Percentiles rank a stretch among this genome's conserved stretches.
These are phyloP conservation scores for Dalechampia spathulata DNA, from an alignment of 441 rosid genomes.

Conservation along the genomic window DNA sequence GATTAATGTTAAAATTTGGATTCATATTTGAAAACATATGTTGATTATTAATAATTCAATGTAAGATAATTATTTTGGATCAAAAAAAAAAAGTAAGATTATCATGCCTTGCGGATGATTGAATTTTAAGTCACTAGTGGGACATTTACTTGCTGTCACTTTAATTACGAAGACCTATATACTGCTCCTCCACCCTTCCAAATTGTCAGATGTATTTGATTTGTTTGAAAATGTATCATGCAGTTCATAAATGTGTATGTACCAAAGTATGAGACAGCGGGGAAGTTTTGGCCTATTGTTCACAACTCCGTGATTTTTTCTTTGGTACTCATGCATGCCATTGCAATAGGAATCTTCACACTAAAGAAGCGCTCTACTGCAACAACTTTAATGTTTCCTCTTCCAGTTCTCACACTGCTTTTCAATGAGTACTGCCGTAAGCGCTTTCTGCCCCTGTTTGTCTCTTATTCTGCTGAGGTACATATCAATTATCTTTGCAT, in stretches of 20 bases:
- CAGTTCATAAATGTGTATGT: slow-evolving; percentile 85
- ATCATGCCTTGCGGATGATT: neutral
- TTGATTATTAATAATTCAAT: neutral
- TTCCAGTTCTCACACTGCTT: slow-evolving; percentile 67
- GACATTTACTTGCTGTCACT: neutral
- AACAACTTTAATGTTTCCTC: slow-evolving; percentile 64
- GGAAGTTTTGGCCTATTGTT: slow-evolving; percentile 84
- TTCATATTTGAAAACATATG: neutral
- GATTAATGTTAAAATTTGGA: neutral
- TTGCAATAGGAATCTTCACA: slow-evolving; percentile 79
- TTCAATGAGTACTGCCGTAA: slow-evolving; percentile 83
- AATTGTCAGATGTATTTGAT: slow-evolving; percentile 12
- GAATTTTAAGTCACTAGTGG: slow-evolving; percentile 10
- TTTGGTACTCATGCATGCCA: slow-evolving; percentile 75
- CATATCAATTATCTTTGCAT: neutral
- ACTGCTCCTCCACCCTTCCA: neutral
- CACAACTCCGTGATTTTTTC: slow-evolving; percentile 73
- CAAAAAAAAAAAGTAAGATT: neutral
- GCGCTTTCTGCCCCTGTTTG: slow-evolving; percentile 68
- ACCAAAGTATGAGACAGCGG: slow-evolving; percentile 68
- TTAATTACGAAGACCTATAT: slow-evolving; percentile 1
- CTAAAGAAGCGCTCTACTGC: slow-evolving; percentile 73
- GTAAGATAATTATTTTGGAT: neutral
- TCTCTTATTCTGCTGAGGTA: slow-evolving; percentile 77
- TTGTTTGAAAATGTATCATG: slow-evolving; percentile 14